A percentile compares a stretch with the other conserved stretches of the same genome.
phyloP scores from a whole-genome alignment of 108 stramenopile genomes.

The Pseudonitzschia multiseries region DNA sequence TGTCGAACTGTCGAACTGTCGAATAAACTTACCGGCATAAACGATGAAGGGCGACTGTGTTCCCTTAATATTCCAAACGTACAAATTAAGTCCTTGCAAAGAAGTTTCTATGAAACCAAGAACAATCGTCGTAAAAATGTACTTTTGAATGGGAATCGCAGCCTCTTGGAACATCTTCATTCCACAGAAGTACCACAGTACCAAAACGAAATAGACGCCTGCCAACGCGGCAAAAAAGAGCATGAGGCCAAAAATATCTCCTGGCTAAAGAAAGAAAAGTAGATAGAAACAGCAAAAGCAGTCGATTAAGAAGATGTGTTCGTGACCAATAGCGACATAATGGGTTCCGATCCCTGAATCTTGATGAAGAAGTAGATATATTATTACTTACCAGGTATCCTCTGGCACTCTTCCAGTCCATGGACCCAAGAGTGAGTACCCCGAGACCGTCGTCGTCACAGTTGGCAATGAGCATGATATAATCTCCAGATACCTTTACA shows the following conservation, averaged over 20 bases:
- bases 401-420: slow-evolving; percentile 59
- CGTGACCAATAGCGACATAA: too few relatives aligned
- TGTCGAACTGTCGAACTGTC: too few relatives aligned
- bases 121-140: slow-evolving; percentile 59
- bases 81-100: slow-evolving; percentile 62
- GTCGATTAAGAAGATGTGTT: neutral
- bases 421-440: slow-evolving; percentile 58
- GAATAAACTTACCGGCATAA: slow-evolving; percentile 47
- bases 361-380: too few relatives aligned
- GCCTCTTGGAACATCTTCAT: slow-evolving; percentile 59
- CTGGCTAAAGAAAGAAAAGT: slow-evolving; percentile 33
- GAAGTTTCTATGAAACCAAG: slow-evolving; percentile 64
- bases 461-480: slow-evolving; percentile 65
- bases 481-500: slow-evolving; percentile 46
- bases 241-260: slow-evolving; percentile 79
- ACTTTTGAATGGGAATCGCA: slow-evolving; percentile 72
- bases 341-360: too few relatives aligned
- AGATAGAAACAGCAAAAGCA: neutral
- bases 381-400: slow-evolving; percentile 46
- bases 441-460: slow-evolving; percentile 67
- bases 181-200: slow-evolving; percentile 52
- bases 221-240: slow-evolving; percentile 55
- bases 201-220: slow-evolving; percentile 42
- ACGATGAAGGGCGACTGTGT: slow-evolving; percentile 46
- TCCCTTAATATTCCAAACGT: slow-evolving; percentile 73